Conservation (phyloP, 192 early-diverging fungal genomes). For the Coemansia sp. region DNA sequence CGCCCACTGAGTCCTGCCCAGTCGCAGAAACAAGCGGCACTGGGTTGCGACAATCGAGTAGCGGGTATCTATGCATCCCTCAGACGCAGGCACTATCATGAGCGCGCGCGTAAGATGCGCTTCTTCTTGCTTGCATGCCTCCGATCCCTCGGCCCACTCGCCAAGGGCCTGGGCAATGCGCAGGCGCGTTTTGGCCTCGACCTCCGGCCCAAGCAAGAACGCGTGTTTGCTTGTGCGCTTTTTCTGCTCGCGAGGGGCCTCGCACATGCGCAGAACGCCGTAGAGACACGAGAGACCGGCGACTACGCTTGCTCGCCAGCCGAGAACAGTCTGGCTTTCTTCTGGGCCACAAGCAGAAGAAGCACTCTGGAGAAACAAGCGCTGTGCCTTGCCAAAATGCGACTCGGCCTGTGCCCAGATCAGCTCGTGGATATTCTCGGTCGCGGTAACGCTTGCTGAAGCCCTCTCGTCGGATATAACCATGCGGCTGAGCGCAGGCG, state of each 20-base stretch:
- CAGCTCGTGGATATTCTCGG: conserved; percentile 12
- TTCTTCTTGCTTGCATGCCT: conserved; percentile 14
- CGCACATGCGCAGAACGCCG: conserved; percentile 29
- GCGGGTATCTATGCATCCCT: conserved; percentile 14
- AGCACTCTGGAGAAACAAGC: conserved; percentile 3
- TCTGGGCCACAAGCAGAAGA: neutral
- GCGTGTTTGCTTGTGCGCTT: conserved; percentile 7
- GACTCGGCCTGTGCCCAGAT: conserved; percentile 41
- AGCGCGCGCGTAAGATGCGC: conserved; percentile 36
- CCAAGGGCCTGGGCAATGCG: conserved; percentile 37
- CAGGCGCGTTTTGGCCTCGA: conserved; percentile 41
- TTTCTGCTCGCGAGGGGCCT: conserved; percentile 8
- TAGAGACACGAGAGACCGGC: conserved; percentile 36
- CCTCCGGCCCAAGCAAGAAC: conserved; percentile 23
- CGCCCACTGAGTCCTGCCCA: conserved; percentile 29
- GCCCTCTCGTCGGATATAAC: neutral
- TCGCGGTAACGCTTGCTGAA: neutral
- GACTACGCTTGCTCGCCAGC: conserved; percentile 20
- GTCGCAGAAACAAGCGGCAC: conserved; percentile 30
- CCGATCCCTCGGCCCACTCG: conserved; percentile 23
- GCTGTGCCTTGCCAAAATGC: conserved; percentile 30
- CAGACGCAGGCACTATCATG: conserved; percentile 27
- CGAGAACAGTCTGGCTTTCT: neutral
- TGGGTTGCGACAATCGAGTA: conserved; percentile 33
- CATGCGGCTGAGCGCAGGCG: neutral